These are phyloP conservation scores for Kwoniella mangroviensis DNA, from an alignment of 768 basidiomycete genomes.

Conservation along the genomic window DNA sequence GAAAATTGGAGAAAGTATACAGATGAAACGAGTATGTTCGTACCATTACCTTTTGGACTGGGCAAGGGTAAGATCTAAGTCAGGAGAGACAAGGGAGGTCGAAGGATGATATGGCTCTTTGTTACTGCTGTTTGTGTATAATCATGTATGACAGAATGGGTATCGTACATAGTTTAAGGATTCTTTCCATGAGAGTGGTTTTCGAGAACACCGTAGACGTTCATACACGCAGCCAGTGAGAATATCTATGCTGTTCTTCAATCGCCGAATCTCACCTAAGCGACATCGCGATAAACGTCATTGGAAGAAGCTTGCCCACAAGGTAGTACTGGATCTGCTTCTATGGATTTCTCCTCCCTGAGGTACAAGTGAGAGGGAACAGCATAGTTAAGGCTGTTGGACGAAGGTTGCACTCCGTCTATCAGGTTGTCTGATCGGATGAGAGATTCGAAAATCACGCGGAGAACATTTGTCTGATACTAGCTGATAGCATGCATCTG, in stretches of 20 bases:
- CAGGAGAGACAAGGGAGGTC: no score
- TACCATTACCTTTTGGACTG: conserved; percentile 44
- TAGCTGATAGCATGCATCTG: no score
- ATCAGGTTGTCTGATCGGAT: no score
- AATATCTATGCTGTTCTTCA: neutral
- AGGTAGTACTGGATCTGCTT: neutral
- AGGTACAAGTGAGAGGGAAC: no score
- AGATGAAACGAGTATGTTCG: conserved; percentile 39
- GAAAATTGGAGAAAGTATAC: conserved; percentile 44
- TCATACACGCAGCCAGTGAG: neutral
- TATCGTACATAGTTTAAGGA: no score
- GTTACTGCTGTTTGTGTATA: no score
- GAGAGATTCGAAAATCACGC: no score
- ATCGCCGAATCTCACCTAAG: neutral
- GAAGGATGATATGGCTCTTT: neutral
- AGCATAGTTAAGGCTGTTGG: no score
- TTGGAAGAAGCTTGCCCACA: neutral
- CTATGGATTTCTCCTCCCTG: neutral
- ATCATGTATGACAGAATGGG: no score
- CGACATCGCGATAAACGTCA: neutral
- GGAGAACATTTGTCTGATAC: no score
- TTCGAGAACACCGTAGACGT: neutral
- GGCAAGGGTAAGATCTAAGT: conserved; percentile 38
- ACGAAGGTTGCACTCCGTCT: no score
- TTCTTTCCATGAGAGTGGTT: no score